Percentiles rank a stretch among this genome's conserved stretches.
Conservation (phyloP, 164 flowering plant species). For the Magnolia kwangsiensis region DNA sequence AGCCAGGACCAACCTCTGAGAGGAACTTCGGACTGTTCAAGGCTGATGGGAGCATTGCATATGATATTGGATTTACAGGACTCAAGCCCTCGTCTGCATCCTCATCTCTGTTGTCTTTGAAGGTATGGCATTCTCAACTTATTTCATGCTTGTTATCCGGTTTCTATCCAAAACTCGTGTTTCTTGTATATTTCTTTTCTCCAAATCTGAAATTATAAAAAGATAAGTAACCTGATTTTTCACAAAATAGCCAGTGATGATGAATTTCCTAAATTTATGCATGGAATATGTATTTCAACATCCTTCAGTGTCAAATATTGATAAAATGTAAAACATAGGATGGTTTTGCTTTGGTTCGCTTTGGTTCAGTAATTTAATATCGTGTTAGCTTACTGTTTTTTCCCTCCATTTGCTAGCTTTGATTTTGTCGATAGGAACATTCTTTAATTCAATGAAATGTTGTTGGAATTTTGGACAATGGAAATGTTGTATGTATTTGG, state of each 20-base stretch:
- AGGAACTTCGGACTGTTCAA: slow-evolving; percentile 87
- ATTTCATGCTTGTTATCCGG: not conserved
- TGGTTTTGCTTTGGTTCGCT: no score
- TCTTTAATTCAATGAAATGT: no score
- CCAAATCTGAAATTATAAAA: not conserved
- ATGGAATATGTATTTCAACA: not conserved
- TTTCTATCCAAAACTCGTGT: not conserved
- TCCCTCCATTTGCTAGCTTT: no score
- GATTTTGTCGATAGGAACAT: no score
- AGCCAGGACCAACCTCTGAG: slow-evolving; percentile 79
- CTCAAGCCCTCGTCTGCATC: slow-evolving; percentile 46
- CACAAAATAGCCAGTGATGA: not conserved
- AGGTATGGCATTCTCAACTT: slow-evolving; percentile 27
- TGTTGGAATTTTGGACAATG: no score
- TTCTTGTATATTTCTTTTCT: not conserved
- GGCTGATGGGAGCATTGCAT: slow-evolving; percentile 80
- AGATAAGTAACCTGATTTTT: no score
- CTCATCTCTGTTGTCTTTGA: slow-evolving; percentile 30
- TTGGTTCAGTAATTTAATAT: no score
- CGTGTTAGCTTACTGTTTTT: no score
- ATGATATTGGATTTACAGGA: slow-evolving; percentile 78
- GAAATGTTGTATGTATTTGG: no score
- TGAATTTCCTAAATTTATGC: not conserved
- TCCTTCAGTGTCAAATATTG: not conserved
- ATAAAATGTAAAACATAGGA: not conserved